Percentiles rank a stretch among this genome's conserved stretches.
phyloP scores from a whole-genome alignment of 371 early-diverging fungal species.

The Lichtheimia ornata region DNA sequence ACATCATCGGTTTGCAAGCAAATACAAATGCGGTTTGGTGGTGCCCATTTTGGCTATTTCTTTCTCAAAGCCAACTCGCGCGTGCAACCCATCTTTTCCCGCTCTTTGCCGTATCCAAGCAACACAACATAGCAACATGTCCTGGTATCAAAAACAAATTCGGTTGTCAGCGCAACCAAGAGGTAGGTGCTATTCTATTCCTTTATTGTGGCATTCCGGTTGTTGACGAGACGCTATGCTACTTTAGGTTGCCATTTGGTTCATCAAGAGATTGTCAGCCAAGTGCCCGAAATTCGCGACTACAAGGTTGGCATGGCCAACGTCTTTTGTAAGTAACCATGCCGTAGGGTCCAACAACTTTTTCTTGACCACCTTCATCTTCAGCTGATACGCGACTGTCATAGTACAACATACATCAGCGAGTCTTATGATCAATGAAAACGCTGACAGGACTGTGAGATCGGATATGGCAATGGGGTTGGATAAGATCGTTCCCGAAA shows the following conservation, averaged over 20 bases:
- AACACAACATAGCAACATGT: slow-evolving; percentile 6
- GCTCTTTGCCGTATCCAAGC: no score
- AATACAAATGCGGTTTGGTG: no score
- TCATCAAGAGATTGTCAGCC: slow-evolving; percentile 67
- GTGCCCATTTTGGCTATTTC: no score
- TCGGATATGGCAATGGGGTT: slow-evolving; percentile 39
- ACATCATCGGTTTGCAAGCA: no score
- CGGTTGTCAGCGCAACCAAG: slow-evolving; percentile 13
- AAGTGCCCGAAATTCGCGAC: slow-evolving; percentile 64
- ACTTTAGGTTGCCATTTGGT: slow-evolving; percentile 78
- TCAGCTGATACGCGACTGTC: no score
- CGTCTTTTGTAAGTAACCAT: slow-evolving; percentile 66
- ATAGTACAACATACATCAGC: slow-evolving; percentile 91
- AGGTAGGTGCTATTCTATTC: not conserved
- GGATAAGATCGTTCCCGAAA: slow-evolving; percentile 80
- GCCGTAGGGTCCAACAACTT: not conserved
- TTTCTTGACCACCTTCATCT: not conserved
- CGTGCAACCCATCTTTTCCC: no score
- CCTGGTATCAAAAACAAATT: slow-evolving; percentile 26
- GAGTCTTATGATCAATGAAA: slow-evolving; percentile 87
- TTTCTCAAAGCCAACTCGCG: no score
- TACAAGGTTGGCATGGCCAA: slow-evolving; percentile 86
- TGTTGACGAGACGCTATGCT: not conserved
- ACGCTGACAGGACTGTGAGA: slow-evolving; percentile 71
- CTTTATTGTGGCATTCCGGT: no score